These are phyloP conservation scores for Sonneratia caseolaris DNA, from an alignment of 345 rosid genomes.

Conservation along the genomic window DNA sequence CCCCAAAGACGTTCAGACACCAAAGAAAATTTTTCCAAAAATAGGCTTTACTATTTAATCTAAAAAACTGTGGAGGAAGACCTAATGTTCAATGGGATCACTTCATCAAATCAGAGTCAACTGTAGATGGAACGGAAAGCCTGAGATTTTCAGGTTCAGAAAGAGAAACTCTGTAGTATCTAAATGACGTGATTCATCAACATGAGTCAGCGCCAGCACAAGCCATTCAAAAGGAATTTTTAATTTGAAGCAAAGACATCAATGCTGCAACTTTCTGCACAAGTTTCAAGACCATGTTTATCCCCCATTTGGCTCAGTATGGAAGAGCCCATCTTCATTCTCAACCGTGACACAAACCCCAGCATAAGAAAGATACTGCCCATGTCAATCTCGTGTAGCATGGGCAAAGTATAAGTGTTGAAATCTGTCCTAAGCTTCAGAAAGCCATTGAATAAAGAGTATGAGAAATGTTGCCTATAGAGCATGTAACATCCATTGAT, in stretches of 20 bases:
- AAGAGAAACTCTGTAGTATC: no score
- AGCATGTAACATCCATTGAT: conserved; percentile 51
- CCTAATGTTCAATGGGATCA: conserved; percentile 90
- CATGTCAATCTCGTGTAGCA: conserved; percentile 65
- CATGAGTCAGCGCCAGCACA: conserved; percentile 46
- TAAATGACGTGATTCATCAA: no score
- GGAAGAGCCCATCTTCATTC: conserved; percentile 32
- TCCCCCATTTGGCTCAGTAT: conserved; percentile 22
- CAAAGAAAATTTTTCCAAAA: conserved; percentile 65
- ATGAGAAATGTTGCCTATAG: conserved; percentile 58
- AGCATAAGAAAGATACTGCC: conserved; percentile 79
- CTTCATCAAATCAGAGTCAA: conserved; percentile 14
- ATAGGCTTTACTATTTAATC: conserved; percentile 94
- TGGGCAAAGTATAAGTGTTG: conserved; percentile 69
- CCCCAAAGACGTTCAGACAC: conserved; percentile 84
- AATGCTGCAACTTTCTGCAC: conserved; percentile 76
- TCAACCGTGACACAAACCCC: conserved; percentile 44
- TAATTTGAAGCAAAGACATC: conserved; percentile 62
- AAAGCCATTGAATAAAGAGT: conserved; percentile 66
- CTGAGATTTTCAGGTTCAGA: no score
- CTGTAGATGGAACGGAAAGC: no score
- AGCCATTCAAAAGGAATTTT: conserved; percentile 75
- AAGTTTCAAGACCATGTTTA: conserved; percentile 32
- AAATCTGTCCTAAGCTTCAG: conserved; percentile 62
- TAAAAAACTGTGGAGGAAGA: conserved; percentile 84